Conservation (phyloP, 768 basidiomycete species). For the Lactarius psammicola region DNA sequence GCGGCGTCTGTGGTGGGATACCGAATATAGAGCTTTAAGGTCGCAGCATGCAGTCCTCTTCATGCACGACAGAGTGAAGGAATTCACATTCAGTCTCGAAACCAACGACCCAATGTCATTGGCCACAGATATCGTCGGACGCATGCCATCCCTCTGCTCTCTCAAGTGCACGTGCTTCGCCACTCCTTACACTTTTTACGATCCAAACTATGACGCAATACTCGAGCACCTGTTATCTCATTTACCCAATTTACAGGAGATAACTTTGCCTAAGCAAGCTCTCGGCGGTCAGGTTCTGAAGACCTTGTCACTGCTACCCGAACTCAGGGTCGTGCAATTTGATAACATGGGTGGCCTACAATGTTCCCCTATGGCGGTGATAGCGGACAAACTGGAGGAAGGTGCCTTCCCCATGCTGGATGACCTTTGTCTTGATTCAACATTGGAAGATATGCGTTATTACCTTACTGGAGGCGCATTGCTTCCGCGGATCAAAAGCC, state of each 20-base stretch:
- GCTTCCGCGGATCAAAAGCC: conserved; percentile 18
- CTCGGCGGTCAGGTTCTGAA: conserved; percentile 12
- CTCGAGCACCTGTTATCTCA: conserved; percentile 16
- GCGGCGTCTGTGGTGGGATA: conserved; percentile 20
- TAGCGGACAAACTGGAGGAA: conserved; percentile 11
- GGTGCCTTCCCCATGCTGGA: conserved; percentile 23
- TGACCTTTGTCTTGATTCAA: conserved; percentile 26
- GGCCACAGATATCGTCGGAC: conserved; percentile 18
- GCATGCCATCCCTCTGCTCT: conserved; percentile 25
- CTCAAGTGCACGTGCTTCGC: conserved; percentile 2
- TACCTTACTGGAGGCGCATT: conserved; percentile 24
- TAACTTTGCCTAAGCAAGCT: conserved; percentile 21
- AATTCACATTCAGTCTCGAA: conserved; percentile 16
- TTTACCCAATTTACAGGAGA: conserved; percentile 15
- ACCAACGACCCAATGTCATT: neutral
- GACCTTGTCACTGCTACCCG: conserved; percentile 19
- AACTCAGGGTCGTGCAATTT: conserved; percentile 22
- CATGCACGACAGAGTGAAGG: conserved; percentile 28
- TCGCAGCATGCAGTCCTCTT: conserved; percentile 19
- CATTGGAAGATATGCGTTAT: conserved; percentile 19
- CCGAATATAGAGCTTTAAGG: neutral
- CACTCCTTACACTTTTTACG: neutral
- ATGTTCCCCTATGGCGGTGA: neutral
- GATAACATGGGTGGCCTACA: conserved; percentile 14
- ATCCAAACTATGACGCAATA: neutral